Conservation (phyloP, 306 rosid species). For the Castanea sativa region DNA sequence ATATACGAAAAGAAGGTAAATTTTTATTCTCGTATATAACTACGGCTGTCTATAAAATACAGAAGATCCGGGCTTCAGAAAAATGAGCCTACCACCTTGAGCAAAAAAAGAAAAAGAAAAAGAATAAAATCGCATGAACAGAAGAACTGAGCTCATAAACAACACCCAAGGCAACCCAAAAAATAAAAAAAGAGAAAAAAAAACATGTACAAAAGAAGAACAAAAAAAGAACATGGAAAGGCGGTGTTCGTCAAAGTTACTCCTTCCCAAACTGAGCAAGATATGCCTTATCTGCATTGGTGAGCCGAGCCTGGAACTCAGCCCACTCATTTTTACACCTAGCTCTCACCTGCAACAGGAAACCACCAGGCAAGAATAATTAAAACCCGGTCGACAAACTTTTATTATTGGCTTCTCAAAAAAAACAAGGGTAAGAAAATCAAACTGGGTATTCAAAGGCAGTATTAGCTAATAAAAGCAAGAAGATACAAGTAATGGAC, state of each 20-base stretch:
- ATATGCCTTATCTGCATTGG: constrained; percentile 60
- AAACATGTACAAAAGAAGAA: constrained; percentile 38
- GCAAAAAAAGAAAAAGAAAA: background rate
- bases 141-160: constrained; percentile 16
- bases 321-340: constrained; percentile 96
- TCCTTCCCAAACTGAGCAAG: constrained; percentile 32
- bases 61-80: background rate
- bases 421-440: background rate
- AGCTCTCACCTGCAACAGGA: constrained; percentile 65
- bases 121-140: constrained; percentile 8
- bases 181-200: background rate
- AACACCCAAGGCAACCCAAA: constrained; percentile 15
- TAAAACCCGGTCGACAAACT: background rate
- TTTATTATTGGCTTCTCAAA: background rate
- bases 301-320: constrained; percentile 75
- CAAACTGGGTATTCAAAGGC: too few relatives aligned
- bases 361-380: constrained; percentile 5
- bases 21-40: constrained; percentile 1
- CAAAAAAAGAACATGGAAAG: background rate
- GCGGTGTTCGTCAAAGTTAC: constrained; percentile 17
- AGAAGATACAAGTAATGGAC: background rate
- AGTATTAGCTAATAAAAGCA: background rate
- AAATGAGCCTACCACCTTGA: constrained; percentile 4
- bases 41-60: constrained; percentile 1
- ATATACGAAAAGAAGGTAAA: background rate